phyloP scores from a whole-genome alignment of 2,329 filamentous ascomycete genomes.

The Hypoxylon sp. region DNA sequence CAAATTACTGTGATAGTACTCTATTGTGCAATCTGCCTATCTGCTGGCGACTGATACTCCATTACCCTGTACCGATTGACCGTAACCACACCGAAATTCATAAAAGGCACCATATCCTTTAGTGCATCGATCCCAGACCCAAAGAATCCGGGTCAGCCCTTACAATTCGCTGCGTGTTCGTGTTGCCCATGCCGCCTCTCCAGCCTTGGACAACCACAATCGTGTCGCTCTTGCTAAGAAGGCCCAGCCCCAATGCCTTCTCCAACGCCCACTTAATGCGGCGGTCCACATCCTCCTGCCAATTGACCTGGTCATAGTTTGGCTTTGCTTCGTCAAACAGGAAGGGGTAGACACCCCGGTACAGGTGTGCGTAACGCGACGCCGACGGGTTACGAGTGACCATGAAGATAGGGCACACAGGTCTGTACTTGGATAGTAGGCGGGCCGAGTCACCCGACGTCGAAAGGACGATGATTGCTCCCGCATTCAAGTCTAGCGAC shows the following conservation, averaged over 20 bases:
- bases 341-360: constrained; percentile 98
- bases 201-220: constrained; percentile 90
- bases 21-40: constrained; percentile 2
- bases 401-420: constrained; percentile 99
- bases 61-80: constrained; percentile 2
- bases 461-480: constrained; percentile 94
- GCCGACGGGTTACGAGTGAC: constrained; percentile 88
- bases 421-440: constrained; percentile 97
- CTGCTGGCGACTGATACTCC: constrained; percentile 1
- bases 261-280: constrained; percentile 97
- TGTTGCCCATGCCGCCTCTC: constrained; percentile 92
- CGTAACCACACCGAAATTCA: not conserved
- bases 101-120: not conserved
- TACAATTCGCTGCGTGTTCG: constrained; percentile 80
- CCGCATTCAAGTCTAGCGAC: constrained; percentile 94
- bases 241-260: constrained; percentile 84
- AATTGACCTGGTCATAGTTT: constrained; percentile 91
- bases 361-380: constrained; percentile 91
- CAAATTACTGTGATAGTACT: not conserved
- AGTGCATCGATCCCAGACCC: constrained; percentile 59
- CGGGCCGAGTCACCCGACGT: constrained; percentile 96
- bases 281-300: constrained; percentile 98
- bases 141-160: constrained; percentile 70
- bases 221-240: constrained; percentile 77
- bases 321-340: constrained; percentile 92